Conservation (phyloP, 2,329 filamentous ascomycete genomes). For the Aspergillus phoenicis region DNA sequence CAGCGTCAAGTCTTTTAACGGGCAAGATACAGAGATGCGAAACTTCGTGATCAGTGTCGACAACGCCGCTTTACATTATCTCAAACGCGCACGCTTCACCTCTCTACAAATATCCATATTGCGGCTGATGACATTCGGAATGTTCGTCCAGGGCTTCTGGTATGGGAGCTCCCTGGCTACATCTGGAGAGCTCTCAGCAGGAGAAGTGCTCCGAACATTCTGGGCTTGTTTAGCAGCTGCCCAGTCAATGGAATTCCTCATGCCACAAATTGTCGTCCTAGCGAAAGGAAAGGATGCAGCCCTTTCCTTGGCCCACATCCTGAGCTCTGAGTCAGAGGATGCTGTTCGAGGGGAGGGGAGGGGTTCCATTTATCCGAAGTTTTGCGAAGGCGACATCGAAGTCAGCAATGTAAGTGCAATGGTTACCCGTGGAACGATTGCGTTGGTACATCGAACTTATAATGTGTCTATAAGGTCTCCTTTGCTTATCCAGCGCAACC, state of each 20-base stretch:
- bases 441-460: slow-evolving; percentile 8
- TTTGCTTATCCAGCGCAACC: slow-evolving; percentile 80
- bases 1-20: slow-evolving; percentile 83
- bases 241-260: slow-evolving; percentile 70
- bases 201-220: slow-evolving; percentile 78
- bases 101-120: slow-evolving; percentile 73
- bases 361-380: slow-evolving; percentile 33
- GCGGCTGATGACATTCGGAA: slow-evolving; percentile 71
- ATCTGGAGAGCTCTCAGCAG: slow-evolving; percentile 60
- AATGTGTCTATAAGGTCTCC: slow-evolving; percentile 59
- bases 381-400: slow-evolving; percentile 68
- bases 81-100: slow-evolving; percentile 68
- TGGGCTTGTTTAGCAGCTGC: slow-evolving; percentile 78
- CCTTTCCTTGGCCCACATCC: slow-evolving; percentile 58
- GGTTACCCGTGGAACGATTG: not conserved
- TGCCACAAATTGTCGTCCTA: slow-evolving; percentile 76
- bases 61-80: slow-evolving; percentile 64
- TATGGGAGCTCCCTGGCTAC: slow-evolving; percentile 74
- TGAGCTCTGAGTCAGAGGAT: slow-evolving; percentile 31
- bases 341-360: slow-evolving; percentile 30
- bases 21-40: slow-evolving; percentile 67
- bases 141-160: slow-evolving; percentile 91
- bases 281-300: slow-evolving; percentile 79
- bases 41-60: slow-evolving; percentile 64
- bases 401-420: slow-evolving; percentile 61